Evolutionary conservation across 2,329 filamentous ascomycete genomes (phyloP).

Genomic region (Coniochaeta sp.): DNA sequence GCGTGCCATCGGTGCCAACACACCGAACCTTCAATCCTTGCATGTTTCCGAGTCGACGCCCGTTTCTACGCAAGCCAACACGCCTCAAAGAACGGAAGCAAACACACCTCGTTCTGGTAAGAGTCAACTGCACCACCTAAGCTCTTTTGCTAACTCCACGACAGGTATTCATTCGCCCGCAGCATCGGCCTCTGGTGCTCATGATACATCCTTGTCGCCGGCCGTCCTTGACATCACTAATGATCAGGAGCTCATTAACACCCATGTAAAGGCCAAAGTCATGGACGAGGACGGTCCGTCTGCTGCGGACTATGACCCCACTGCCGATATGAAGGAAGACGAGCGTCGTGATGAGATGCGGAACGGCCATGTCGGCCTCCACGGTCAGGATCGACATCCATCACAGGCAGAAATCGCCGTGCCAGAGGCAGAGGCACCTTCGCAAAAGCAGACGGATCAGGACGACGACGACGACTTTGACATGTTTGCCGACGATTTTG

Average conservation of each 20-base stretch:
- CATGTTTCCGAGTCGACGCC: constrained; percentile 54
- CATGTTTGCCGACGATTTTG: constrained; percentile 84
- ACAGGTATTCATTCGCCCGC: constrained; percentile 22
- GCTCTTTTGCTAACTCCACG: constrained; percentile 10
- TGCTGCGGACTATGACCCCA: constrained; percentile 91
- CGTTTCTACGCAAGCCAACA: constrained; percentile 36
- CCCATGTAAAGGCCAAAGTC: constrained; percentile 34
- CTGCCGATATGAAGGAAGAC: constrained; percentile 81
- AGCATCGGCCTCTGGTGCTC: constrained; percentile 28
- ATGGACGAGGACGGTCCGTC: constrained; percentile 65
- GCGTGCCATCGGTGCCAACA: constrained; percentile 67
- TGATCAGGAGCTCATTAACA: constrained; percentile 62
- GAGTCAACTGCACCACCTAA: constrained; percentile 8
- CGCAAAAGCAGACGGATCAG: constrained; percentile 32
- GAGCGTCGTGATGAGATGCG: constrained; percentile 61
- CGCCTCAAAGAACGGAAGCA: constrained; percentile 26
- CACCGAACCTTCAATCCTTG: constrained; percentile 69
- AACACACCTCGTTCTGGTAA: constrained; percentile 42
- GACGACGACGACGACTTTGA: constrained; percentile 69
- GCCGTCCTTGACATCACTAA: constrained; percentile 55
- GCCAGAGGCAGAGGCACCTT: constrained; percentile 21
- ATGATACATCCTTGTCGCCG: constrained; percentile 42
- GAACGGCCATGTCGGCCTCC: constrained; percentile 45
- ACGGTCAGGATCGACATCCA: constrained; percentile 29
- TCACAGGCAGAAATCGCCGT: constrained; percentile 12